Evolutionary conservation across 1,284 basidiomycete species (phyloP).

Genomic region (Tylopilus sp.): DNA sequence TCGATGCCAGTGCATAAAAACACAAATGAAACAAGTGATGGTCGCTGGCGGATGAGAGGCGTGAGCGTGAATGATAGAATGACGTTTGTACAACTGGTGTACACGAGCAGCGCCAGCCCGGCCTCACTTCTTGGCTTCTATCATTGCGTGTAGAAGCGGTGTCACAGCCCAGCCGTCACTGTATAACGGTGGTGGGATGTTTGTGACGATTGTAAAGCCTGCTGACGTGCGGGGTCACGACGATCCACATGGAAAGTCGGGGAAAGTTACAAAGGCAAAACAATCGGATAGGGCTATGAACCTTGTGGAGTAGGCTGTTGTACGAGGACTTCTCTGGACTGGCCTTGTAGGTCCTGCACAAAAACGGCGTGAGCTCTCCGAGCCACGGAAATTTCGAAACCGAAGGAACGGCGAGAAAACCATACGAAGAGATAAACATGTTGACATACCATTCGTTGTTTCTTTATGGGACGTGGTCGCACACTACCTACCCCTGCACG

Average conservation of each 20-base stretch:
- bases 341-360: constrained; percentile 38
- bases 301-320: constrained; percentile 49
- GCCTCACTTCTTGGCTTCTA: constrained; percentile 18
- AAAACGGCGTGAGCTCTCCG: constrained; percentile 13
- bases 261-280: constrained; percentile 1
- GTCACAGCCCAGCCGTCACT: constrained; percentile 7
- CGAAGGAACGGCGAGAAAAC: neutral
- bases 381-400: constrained; percentile 4
- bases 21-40: constrained; percentile 26
- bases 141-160: constrained; percentile 10
- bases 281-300: constrained; percentile 26
- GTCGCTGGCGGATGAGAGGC: constrained; percentile 20
- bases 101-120: constrained; percentile 16
- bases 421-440: neutral
- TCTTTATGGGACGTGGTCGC: constrained; percentile 70
- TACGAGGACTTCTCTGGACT: constrained; percentile 40
- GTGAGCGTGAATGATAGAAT: constrained; percentile 18
- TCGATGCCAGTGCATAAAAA: constrained; percentile 21
- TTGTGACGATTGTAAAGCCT: constrained; percentile 2
- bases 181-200: constrained; percentile 7
- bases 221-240: constrained; percentile 9
- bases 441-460: constrained; percentile 61
- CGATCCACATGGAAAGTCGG: constrained; percentile 8
- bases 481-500: constrained; percentile 54
- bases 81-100: constrained; percentile 24